These are phyloP conservation scores for Talaromyces sp. DNA, from an alignment of 2,329 filamentous ascomycete species.

Conservation along the genomic window DNA sequence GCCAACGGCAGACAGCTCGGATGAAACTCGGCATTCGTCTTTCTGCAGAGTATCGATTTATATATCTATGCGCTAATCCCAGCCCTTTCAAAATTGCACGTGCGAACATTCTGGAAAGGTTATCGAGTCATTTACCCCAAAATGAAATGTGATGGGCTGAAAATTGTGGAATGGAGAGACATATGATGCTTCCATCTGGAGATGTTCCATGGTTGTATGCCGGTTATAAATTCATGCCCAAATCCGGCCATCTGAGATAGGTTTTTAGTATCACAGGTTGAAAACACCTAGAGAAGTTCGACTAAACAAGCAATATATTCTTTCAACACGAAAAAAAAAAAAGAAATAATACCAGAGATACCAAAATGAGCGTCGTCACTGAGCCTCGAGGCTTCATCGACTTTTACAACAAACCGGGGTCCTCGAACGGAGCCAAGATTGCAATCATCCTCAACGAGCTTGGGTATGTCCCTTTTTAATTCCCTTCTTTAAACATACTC, in stretches of 20 bases:
- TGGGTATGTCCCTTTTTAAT: neutral
- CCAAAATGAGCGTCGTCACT: conserved; percentile 1
- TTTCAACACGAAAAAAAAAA: no score
- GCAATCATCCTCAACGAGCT: conserved; percentile 7
- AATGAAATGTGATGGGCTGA: neutral
- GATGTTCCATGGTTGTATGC: neutral
- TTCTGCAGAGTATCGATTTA: neutral
- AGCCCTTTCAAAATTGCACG: neutral
- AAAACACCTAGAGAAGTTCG: no score
- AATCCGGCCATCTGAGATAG: neutral
- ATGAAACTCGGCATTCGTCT: neutral
- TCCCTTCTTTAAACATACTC: no score
- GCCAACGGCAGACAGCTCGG: neutral
- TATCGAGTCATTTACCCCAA: neutral
- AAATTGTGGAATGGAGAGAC: neutral
- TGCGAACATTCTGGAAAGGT: neutral
- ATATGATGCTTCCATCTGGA: neutral
- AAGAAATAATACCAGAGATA: neutral
- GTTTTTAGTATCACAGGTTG: neutral
- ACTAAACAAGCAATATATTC: no score
- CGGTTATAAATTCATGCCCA: neutral
- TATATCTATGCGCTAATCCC: neutral
- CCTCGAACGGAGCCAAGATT: neutral
- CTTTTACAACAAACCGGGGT: conserved; percentile 1
- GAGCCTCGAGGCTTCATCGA: conserved; percentile 1